phyloP scores from a whole-genome alignment of 2,329 filamentous ascomycete genomes.

The Phyllosticta citribraziliensis region DNA sequence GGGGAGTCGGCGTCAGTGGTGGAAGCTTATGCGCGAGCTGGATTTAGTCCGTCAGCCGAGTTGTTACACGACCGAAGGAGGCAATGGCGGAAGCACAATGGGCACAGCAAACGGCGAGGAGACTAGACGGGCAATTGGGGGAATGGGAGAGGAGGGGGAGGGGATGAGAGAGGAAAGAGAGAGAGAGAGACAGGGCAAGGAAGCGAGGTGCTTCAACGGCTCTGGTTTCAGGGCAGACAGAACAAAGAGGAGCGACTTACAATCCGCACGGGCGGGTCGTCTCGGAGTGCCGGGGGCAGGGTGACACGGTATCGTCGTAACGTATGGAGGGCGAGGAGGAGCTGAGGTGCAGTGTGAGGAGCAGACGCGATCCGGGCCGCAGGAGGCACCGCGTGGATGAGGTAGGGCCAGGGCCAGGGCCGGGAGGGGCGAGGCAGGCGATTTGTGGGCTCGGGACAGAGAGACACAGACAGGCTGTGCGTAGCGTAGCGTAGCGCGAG shows the following conservation, averaged over 20 bases:
- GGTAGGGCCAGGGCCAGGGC: background rate
- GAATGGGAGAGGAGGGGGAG: slow-evolving; percentile 6
- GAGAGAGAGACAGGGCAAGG: background rate
- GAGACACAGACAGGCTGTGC: background rate
- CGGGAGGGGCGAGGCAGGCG: background rate
- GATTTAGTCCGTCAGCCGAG: slow-evolving; percentile 7
- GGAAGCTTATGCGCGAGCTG: slow-evolving; percentile 10
- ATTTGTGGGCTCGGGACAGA: background rate
- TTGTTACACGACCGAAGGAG: slow-evolving; percentile 10
- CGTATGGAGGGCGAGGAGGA: background rate
- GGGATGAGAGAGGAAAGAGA: background rate
- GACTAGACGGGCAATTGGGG: background rate
- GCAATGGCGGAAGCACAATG: slow-evolving; percentile 9
- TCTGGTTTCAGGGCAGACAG: slow-evolving; percentile 10
- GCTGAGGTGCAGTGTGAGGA: background rate
- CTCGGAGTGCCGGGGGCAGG: slow-evolving; percentile 9
- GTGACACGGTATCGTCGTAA: slow-evolving; percentile 2
- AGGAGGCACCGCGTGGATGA: background rate
- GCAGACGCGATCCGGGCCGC: slow-evolving; percentile 4
- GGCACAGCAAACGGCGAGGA: slow-evolving; percentile 4
- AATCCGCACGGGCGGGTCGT: slow-evolving; percentile 8
- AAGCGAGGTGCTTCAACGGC: background rate
- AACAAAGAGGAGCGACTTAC: slow-evolving; percentile 10
- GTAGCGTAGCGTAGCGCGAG: background rate
- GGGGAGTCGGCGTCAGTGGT: slow-evolving; percentile 4